Percentiles rank a stretch among this genome's conserved stretches.
phyloP scores from a whole-genome alignment of 2,329 filamentous ascomycete genomes.

The Akanthomyces muscarius region DNA sequence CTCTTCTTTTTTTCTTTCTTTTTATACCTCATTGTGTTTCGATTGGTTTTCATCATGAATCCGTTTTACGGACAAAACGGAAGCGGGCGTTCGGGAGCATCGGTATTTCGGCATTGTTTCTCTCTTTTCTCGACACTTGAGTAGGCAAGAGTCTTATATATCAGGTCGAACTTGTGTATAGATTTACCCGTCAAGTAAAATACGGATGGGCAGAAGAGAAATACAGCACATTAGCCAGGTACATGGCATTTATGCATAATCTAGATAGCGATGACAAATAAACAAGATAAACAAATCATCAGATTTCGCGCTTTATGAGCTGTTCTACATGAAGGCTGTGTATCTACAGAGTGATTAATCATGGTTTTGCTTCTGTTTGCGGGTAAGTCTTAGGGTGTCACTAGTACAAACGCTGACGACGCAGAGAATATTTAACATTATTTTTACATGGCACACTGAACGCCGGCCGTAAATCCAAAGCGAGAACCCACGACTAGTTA shows the following conservation, averaged over 20 bases:
- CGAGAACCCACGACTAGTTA: not conserved
- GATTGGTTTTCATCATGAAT: not conserved
- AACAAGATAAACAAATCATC: not conserved
- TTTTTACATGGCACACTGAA: not conserved
- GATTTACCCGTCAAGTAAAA: not conserved
- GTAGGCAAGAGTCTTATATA: not conserved
- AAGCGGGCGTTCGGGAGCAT: conserved; percentile 12
- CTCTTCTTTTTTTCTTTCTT: conserved; percentile 6
- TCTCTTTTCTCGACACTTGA: not conserved
- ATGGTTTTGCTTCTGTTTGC: no score
- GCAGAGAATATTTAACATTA: not conserved
- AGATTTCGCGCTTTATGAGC: no score
- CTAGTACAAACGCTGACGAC: no score
- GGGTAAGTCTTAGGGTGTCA: no score
- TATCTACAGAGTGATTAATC: no score
- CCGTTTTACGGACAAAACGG: not conserved
- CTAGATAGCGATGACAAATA: conserved; percentile 1
- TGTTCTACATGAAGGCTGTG: no score
- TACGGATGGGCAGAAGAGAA: not conserved
- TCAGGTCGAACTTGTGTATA: not conserved
- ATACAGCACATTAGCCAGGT: not conserved
- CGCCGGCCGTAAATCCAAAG: not conserved
- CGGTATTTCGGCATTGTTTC: not conserved
- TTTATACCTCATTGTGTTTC: conserved; percentile 10
- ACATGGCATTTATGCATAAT: conserved; percentile 2